These are phyloP conservation scores for Sporobolomyces phaffii DNA, from an alignment of 768 basidiomycete species.

Conservation along the genomic window DNA sequence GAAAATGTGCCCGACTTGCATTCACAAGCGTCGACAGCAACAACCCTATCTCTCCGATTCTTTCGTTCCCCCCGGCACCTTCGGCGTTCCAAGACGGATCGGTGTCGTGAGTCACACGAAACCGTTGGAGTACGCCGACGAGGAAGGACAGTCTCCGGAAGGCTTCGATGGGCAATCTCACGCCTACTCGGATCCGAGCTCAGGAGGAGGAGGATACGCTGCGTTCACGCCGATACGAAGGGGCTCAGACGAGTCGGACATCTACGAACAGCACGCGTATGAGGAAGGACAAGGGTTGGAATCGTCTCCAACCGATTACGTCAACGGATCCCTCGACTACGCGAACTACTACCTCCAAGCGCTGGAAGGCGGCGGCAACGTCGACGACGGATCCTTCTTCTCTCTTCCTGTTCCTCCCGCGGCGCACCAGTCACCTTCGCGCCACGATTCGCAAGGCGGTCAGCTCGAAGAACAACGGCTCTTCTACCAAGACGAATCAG, in stretches of 20 bases:
- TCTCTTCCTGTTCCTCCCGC: conserved; percentile 1
- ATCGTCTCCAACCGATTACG: neutral
- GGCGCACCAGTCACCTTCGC: neutral
- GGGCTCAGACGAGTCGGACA: conserved; percentile 6
- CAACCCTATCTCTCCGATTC: conserved; percentile 23
- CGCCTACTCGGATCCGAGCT: neutral
- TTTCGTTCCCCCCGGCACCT: conserved; percentile 12
- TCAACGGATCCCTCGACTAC: conserved; percentile 4
- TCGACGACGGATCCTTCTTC: neutral
- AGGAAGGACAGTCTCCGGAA: conserved; percentile 9
- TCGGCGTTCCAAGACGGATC: neutral
- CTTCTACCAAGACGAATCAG: conserved; percentile 6
- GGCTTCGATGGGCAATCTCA: neutral
- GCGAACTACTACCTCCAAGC: conserved; percentile 6
- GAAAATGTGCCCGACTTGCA: conserved; percentile 70
- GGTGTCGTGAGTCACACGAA: conserved; percentile 14
- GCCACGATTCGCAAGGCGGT: neutral
- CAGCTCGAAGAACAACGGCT: neutral
- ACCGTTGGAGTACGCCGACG: neutral
- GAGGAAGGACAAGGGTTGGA: neutral
- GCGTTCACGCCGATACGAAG: neutral
- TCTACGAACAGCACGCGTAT: neutral
- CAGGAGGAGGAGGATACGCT: neutral
- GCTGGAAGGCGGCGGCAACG: neutral
- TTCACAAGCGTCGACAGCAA: conserved; percentile 20